Conservation (phyloP, 805 yeast species). For the Teunomyces stri region DNA sequence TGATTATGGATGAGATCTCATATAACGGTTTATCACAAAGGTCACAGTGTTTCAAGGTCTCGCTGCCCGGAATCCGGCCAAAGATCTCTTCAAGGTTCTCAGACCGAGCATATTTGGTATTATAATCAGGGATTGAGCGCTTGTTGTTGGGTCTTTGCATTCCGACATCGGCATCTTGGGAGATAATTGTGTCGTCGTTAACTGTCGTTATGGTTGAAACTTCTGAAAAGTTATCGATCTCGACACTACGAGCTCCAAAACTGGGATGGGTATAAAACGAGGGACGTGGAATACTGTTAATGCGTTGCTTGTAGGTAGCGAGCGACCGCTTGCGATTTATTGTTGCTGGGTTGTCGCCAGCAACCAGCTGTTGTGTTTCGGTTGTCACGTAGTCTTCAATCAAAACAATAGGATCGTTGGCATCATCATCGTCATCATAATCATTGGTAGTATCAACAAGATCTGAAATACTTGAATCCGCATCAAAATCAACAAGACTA, state of each 20-base stretch:
- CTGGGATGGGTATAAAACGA: not conserved
- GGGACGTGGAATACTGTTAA: not conserved
- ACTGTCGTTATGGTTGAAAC: slow-evolving; percentile 8
- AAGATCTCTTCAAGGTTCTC: slow-evolving; percentile 36
- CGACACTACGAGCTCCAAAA: slow-evolving; percentile 1
- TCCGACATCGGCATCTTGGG: not conserved
- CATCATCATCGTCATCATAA: slow-evolving; percentile 17
- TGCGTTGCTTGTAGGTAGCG: slow-evolving; percentile 35
- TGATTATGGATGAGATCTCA: slow-evolving; percentile 49
- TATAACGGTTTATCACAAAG: slow-evolving; percentile 69
- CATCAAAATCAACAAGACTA: not conserved
- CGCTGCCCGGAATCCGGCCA: slow-evolving; percentile 38
- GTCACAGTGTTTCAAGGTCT: slow-evolving; percentile 52
- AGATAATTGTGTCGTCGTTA: slow-evolving; percentile 7
- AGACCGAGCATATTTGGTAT: slow-evolving; percentile 1
- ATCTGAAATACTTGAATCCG: not conserved
- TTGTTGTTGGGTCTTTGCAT: not conserved
- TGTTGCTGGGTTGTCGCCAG: not conserved
- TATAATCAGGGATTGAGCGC: not conserved
- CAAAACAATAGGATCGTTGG: slow-evolving; percentile 44
- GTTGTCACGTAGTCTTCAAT: slow-evolving; percentile 55
- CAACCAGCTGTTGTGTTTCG: not conserved
- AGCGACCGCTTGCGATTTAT: slow-evolving; percentile 30
- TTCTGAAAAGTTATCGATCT: slow-evolving; percentile 8
- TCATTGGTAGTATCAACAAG: slow-evolving; percentile 12